Conservation (phyloP, 345 rosid genomes). For the Cardamine occulta region DNA sequence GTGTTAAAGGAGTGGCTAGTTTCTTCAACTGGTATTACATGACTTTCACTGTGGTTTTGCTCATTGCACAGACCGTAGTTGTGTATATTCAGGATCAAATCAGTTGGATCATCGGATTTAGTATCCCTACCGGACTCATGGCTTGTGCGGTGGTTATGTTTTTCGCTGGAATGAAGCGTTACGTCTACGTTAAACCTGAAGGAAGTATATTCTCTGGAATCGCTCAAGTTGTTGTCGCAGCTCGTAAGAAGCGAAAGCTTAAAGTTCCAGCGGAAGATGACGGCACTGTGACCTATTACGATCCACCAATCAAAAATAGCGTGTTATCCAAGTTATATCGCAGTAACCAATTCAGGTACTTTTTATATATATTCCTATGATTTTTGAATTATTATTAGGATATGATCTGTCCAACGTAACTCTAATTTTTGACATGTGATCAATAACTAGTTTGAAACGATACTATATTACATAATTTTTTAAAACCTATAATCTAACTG, state of each 20-base stretch:
- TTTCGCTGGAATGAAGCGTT: conserved; percentile 62
- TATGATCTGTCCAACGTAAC: no score
- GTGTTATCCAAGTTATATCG: conserved; percentile 57
- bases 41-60: conserved; percentile 60
- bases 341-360: conserved; percentile 68
- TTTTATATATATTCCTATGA: not conserved
- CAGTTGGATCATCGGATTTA: conserved; percentile 81
- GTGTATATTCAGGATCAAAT: conserved; percentile 76
- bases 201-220: conserved; percentile 72
- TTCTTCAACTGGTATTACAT: conserved; percentile 81
- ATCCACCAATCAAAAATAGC: conserved; percentile 43
- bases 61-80: conserved; percentile 59
- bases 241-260: conserved; percentile 52
- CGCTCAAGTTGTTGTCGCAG: conserved; percentile 62
- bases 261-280: conserved; percentile 47
- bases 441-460: no score
- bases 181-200: conserved; percentile 60
- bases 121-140: conserved; percentile 75
- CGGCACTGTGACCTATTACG: conserved; percentile 44
- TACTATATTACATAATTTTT: no score
- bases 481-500: conserved; percentile 1
- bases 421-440: no score
- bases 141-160: conserved; percentile 53
- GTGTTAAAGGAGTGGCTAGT: conserved; percentile 62
- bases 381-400: no score